Conservation (phyloP, 2,329 filamentous ascomycete species). For the Pseudomassariella vexata region DNA sequence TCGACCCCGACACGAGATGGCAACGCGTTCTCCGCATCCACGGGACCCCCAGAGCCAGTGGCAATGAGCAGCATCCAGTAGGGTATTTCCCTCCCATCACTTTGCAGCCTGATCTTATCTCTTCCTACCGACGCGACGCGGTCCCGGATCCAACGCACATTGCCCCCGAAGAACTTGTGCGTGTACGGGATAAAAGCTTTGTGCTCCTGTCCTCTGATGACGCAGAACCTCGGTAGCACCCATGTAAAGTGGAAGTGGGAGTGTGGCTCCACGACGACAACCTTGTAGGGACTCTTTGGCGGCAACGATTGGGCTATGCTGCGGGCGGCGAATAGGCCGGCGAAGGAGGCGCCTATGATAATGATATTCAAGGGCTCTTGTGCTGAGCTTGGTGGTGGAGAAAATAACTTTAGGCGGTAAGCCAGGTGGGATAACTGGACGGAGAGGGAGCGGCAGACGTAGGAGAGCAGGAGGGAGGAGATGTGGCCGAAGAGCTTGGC, state of each 20-base stretch:
- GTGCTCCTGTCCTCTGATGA: conserved; percentile 48
- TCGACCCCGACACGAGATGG: conserved; percentile 42
- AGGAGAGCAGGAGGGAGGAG: no score
- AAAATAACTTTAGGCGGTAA: no score
- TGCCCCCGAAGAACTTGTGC: background rate
- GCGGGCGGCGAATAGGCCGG: conserved; percentile 44
- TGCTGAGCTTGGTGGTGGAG: no score
- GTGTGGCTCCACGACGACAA: conserved; percentile 54
- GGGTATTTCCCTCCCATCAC: conserved; percentile 34
- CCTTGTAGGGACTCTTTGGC: conserved; percentile 36
- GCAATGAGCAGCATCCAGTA: conserved; percentile 54
- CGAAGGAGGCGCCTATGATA: conserved; percentile 53
- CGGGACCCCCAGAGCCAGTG: conserved; percentile 43
- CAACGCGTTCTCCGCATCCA: conserved; percentile 23
- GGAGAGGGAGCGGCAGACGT: no score
- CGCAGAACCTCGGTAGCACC: conserved; percentile 53
- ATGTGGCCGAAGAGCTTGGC: no score
- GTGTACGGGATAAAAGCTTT: conserved; percentile 57
- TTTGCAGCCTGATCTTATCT: conserved; percentile 32
- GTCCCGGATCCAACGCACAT: conserved; percentile 35
- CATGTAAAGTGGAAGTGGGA: conserved; percentile 57
- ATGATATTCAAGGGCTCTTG: conserved; percentile 36
- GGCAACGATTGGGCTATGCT: conserved; percentile 43
- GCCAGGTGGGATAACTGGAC: no score
- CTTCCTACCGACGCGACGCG: conserved; percentile 31